Base-by-base conservation (phyloP, 805 yeast species). In the Starmerella sp. region DNA sequence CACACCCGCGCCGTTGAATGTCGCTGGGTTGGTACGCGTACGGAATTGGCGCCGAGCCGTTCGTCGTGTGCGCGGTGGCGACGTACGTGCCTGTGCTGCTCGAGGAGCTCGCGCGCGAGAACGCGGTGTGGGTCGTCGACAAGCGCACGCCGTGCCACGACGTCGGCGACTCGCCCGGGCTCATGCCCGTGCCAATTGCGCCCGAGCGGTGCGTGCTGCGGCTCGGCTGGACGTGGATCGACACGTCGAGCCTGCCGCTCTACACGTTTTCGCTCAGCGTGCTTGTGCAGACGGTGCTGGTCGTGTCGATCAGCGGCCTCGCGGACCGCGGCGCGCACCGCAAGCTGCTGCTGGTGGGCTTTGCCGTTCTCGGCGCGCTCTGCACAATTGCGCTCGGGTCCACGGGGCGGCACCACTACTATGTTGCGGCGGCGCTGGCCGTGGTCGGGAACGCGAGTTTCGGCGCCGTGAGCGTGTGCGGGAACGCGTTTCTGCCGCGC, bases 401-500 rank as follows among this genome's bases (percentile, higher is more conserved):
- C 4, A 63, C 77, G 13, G 60, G 69, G 2, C 66, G 73, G 0
- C 61, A 65, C 35, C 73, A 75, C 44, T 60, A 60, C 64, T 78
- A 79, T 54, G 57, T 73, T n/a, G 81, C 83, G 0, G 67, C 83
- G 0, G 28, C 78, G 0, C 67, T 82, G 14, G 83, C 86, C 14
- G 75, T 84, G 6, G 49, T 81, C 0, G 83, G 87, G 1, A 85
- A 83, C 62, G 73, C 83, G 14, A 77, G 84, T 28, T 85, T 79
- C 67, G 95, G 95, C 0, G 86, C 84, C 8, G 87, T 83, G 3
- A 82, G 82, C 54, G 91, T 85, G 10, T 83, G 89, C 60, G 90
- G 89, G 6, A 86, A 85, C 66, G 82, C 93, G 1, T 78, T 79
- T 60, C 66, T 85, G 44, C 89, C 93, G 0, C 73, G 78, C 0